Percentiles rank a stretch among this genome's conserved stretches.
Conservation (phyloP, 441 rosid genomes). For the Geranium incanum region DNA sequence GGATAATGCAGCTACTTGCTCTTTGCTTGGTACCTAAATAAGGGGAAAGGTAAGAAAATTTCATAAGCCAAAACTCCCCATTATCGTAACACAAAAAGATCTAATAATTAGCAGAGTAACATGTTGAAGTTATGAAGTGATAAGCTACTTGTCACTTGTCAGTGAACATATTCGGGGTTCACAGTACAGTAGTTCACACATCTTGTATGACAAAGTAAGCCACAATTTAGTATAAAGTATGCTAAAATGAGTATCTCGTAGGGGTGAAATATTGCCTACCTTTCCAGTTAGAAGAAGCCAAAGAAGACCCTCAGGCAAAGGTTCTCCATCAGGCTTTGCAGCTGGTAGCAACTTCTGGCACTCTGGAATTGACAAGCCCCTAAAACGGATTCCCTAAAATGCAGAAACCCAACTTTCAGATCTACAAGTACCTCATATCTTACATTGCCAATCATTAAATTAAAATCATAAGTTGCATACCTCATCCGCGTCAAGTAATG, state of each 20-base stretch:
- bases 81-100: background rate
- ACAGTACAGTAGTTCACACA: background rate
- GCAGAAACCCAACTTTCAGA: conserved; percentile 19
- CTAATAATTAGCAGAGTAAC: background rate
- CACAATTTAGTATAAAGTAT: background rate
- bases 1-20: conserved; percentile 77
- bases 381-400: conserved; percentile 82
- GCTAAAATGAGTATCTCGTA: background rate
- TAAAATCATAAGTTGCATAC: conserved; percentile 6
- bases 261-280: conserved; percentile 30
- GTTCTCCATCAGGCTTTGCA: conserved; percentile 83
- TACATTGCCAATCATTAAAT: conserved; percentile 5
- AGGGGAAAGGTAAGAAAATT: conserved; percentile 7
- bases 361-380: conserved; percentile 91
- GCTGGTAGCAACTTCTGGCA: conserved; percentile 89
- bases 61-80: background rate
- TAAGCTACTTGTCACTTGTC: background rate
- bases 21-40: conserved; percentile 77
- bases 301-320: conserved; percentile 89
- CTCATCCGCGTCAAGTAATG: conserved; percentile 51
- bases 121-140: background rate
- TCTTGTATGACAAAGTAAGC: background rate
- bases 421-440: conserved; percentile 2
- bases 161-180: background rate
- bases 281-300: conserved; percentile 99